These are phyloP conservation scores for Verticillium alfalfae DNA, from an alignment of 2,329 filamentous ascomycete genomes.

Conservation along the genomic window DNA sequence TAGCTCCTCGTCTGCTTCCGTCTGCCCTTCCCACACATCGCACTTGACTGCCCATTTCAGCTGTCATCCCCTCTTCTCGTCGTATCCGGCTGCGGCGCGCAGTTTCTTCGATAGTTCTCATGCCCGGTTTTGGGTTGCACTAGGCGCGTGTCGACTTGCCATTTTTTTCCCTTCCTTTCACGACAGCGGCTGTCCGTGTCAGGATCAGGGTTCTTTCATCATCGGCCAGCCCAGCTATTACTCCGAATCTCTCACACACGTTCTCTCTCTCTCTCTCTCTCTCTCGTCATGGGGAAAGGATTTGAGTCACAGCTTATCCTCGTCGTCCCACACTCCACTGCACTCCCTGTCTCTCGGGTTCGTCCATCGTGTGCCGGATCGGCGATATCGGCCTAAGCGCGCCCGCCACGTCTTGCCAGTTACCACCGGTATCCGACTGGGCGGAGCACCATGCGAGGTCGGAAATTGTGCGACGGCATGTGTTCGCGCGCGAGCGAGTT, in stretches of 20 bases:
- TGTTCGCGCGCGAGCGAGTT: background rate
- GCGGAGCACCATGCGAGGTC: background rate
- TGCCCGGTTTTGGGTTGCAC: constrained; percentile 1
- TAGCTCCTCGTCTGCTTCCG: background rate
- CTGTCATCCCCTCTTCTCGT: background rate
- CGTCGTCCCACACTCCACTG: background rate
- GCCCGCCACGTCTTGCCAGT: background rate
- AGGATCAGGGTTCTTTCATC: background rate
- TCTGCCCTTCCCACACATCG: background rate
- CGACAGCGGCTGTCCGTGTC: background rate
- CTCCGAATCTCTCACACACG: background rate
- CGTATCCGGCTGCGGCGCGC: background rate
- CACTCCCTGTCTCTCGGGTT: background rate
- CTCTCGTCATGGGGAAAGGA: too few species aligned
- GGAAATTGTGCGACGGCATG: background rate
- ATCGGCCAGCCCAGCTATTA: background rate
- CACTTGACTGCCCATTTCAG: background rate
- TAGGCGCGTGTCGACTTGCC: background rate
- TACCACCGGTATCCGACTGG: background rate
- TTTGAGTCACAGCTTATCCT: too few species aligned
- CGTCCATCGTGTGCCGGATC: background rate
- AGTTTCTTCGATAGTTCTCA: background rate
- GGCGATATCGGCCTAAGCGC: background rate
- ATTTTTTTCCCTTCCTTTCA: background rate
- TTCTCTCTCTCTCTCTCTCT: too few species aligned